Evolutionary conservation across 352 stramenopile species (phyloP), one percentile per base, ranked within the genome.

Genomic region (Elongisporangium undulatum): DNA sequence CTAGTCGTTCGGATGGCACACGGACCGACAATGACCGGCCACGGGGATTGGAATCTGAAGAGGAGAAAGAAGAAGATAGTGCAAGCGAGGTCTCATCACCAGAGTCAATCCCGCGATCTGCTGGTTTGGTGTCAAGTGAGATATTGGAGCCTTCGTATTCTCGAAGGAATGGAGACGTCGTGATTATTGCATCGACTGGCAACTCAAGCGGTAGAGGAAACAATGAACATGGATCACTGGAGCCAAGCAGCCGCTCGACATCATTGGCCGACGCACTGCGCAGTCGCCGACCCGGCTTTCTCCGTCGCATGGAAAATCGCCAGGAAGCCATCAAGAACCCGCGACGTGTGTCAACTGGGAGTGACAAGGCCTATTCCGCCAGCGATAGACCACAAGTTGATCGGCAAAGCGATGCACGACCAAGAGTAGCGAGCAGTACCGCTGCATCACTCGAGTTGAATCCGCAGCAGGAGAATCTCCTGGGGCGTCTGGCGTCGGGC

Each of bases 201-300:
- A 10, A 16, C 7, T 17, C 34, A 4, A 59, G 20, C 17, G 57
- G 24, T 22, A 56, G n/a, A 20, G 34, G 39, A 22, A 60, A 41
- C 48, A 48, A 21, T 20, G 54, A 56, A n/a, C 13, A 13, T 17
- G 34, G 23, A 9, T 45, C 9, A 20, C 10, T 23, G 20, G 48
- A 20, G 10, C 45, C 54, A 3, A 22, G 4, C 34, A 45, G 34
- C 12, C 34, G 34, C 34, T 45, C 34, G 17, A 41, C 68, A 22
- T 85, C 79, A 15, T 59, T 92, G 6, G 79, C 83, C 4, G 83
- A 90, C 29, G 79, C 80, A 29, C 90, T 90, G 57, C 70, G 71
- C 22, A 61, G 60, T 29, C 80, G 75, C 3, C 80, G 90, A 58
- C 79, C 83, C n/a, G 53, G 67, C 12, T 90, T 90, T 51, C 65